Conservation (phyloP, 163 green algal genomes). For the Prototheca wickerhamii region DNA sequence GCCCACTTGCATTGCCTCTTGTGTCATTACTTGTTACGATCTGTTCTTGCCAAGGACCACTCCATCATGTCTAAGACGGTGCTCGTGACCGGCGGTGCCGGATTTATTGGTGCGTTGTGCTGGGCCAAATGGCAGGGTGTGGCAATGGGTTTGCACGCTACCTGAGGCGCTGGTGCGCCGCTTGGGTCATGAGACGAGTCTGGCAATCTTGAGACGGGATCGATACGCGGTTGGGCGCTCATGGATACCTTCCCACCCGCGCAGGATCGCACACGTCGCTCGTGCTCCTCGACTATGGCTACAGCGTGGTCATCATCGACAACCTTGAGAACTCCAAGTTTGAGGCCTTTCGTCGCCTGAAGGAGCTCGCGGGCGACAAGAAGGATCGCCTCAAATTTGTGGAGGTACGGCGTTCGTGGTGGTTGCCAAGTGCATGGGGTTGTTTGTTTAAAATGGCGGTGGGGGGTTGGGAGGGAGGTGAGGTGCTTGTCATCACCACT, state of each 20-base stretch:
- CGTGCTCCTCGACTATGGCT: conserved; percentile 71
- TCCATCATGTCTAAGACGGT: conserved; percentile 33
- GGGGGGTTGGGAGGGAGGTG: too few species aligned
- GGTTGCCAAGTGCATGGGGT: too few species aligned
- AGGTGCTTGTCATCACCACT: too few species aligned
- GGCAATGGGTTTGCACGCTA: not conserved
- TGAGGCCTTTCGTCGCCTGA: conserved; percentile 77
- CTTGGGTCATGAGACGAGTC: too few species aligned
- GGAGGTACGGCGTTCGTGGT: conserved; percentile 39
- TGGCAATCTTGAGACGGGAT: too few species aligned
- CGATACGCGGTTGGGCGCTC: not conserved
- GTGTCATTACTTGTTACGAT: too few species aligned
- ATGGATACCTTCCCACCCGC: too few species aligned
- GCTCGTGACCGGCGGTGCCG: conserved; percentile 87
- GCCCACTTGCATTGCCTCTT: too few species aligned
- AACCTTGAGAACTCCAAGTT: conserved; percentile 92
- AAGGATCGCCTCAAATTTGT: conserved; percentile 72
- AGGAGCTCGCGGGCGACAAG: conserved; percentile 78
- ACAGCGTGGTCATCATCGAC: conserved; percentile 82
- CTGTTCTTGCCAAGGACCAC: too few species aligned
- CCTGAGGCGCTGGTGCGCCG: too few species aligned
- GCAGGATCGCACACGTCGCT: conserved; percentile 83
- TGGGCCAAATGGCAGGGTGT: not conserved
- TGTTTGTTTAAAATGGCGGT: too few species aligned
- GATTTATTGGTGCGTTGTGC: conserved; percentile 74